A percentile compares a stretch with the other conserved stretches of the same genome.
These are phyloP conservation scores for Talaromyces sp. DNA, from an alignment of 2,329 filamentous ascomycete species.

Conservation along the genomic window DNA sequence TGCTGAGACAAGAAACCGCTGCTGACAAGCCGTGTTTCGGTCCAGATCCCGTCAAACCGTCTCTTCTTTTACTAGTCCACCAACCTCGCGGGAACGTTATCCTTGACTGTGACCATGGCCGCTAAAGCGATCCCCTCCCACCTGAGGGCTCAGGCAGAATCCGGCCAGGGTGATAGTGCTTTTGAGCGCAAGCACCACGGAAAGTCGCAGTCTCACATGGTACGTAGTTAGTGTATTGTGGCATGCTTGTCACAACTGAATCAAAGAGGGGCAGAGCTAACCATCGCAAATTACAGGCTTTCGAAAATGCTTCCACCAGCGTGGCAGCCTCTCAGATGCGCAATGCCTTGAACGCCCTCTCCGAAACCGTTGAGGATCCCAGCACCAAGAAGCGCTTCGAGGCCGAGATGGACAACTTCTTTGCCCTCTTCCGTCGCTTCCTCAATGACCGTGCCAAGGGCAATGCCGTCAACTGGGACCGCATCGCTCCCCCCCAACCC, in stretches of 20 bases:
- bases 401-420: conserved; percentile 99
- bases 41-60: conserved; percentile 1
- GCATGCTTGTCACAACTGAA: neutral
- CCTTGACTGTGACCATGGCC: conserved; percentile 50
- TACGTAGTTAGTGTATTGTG: conserved; percentile 31
- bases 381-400: conserved; percentile 76
- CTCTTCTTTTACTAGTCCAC: conserved; percentile 3
- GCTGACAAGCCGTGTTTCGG: neutral
- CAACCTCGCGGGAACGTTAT: neutral
- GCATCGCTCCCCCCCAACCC: conserved; percentile 87
- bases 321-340: conserved; percentile 99
- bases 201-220: conserved; percentile 52
- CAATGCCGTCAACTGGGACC: conserved; percentile 92
- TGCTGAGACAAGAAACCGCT: neutral
- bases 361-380: conserved; percentile 81
- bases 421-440: conserved; percentile 95
- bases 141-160: conserved; percentile 59
- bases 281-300: conserved; percentile 58
- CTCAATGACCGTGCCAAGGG: conserved; percentile 99
- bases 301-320: conserved; percentile 98
- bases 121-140: conserved; percentile 75
- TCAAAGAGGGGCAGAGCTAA: neutral
- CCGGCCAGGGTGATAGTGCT: conserved; percentile 26
- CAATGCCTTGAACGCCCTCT: conserved; percentile 87
- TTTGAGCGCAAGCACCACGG: conserved; percentile 46